Evolutionary conservation across 75 land plant genomes (phyloP), one percentile per base, ranked within the genome.

Genomic region (Selaginella tamariscina): DNA sequence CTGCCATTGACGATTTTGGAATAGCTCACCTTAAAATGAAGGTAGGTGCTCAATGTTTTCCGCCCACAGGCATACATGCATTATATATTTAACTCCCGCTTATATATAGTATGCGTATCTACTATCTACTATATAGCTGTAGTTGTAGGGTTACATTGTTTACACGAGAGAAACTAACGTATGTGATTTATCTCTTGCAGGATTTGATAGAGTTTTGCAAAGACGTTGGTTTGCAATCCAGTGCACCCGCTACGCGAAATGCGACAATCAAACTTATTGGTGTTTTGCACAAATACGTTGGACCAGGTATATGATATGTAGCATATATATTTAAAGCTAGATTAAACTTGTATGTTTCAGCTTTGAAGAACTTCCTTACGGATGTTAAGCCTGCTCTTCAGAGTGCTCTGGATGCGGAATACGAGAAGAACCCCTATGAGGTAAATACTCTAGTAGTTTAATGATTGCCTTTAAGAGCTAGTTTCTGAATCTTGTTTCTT

Each of bases 321-420:
- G 67, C 20, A 44, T 33, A 1, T 70, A 27, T 33, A 0, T 73
- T 1, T 27, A 24, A 49, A 32, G 32, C 5, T 32, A 44, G 27
- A 2, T 0, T 69, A 65, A 29, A 21, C 30, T 1, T 71, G 33
- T 21, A 1, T 71, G 74, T 32, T 55, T 67, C 86, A 93, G 99
- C 84, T 65, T 72, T 95, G 18, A 95, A 90, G 66, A 87, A 79
- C 22, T 95, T 87, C 75, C 72, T 95, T 1, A 49, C 80, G 30
- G 99, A 95, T 82, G 91, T 95, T 33, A 95, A 95, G 64, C 92
- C 99, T 66, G 88, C 96, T 27, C 89, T 95, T 70, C 85, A 85
- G 59, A 87, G 83, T 77, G 83, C 86, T 55, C 80, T 95, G 39
- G 96, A 95, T 69, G 82, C 96, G 22, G 99, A 95, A 70, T 87